Conservation (phyloP, 2,329 filamentous ascomycete species). For the Ascochyta viciae-villosae region DNA sequence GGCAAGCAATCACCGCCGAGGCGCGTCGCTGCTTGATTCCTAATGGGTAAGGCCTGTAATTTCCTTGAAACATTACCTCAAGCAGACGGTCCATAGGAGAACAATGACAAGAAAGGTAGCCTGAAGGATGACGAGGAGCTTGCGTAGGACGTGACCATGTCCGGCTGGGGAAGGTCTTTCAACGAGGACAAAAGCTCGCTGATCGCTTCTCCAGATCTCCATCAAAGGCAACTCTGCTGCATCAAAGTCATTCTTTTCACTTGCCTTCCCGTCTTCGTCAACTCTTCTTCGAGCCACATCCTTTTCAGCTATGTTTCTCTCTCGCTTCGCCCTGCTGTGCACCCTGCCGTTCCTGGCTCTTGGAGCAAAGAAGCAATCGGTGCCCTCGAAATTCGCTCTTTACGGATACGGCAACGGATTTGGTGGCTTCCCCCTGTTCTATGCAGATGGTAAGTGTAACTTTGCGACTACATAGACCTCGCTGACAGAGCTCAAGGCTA, state of each 20-base stretch:
- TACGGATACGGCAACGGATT: conserved; percentile 26
- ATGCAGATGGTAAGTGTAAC: conserved; percentile 22
- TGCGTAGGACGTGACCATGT: conserved; percentile 7
- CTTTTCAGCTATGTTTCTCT: conserved; percentile 7
- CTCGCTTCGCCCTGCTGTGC: conserved; percentile 16
- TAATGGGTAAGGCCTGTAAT: not conserved
- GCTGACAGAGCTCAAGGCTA: conserved; percentile 21
- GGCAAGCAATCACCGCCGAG: not conserved
- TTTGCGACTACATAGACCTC: not conserved
- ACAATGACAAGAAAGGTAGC: not conserved
- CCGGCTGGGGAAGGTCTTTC: not conserved
- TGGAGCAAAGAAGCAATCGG: conserved; percentile 19
- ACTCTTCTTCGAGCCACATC: not conserved
- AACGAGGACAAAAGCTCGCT: conserved; percentile 6
- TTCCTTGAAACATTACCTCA: not conserved
- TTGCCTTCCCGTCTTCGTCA: not conserved
- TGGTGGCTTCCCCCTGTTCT: conserved; percentile 29
- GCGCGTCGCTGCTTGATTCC: not conserved
- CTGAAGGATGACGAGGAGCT: conserved; percentile 17
- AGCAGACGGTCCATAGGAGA: not conserved
- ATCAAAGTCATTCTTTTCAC: not conserved
- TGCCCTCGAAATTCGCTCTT: conserved; percentile 18
- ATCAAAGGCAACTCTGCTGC: not conserved
- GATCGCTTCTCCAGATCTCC: not conserved
- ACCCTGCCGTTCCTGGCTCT: conserved; percentile 24